Evolutionary conservation across 192 early-diverging fungal genomes (phyloP).

Genomic region (Entrophospora sp.): DNA sequence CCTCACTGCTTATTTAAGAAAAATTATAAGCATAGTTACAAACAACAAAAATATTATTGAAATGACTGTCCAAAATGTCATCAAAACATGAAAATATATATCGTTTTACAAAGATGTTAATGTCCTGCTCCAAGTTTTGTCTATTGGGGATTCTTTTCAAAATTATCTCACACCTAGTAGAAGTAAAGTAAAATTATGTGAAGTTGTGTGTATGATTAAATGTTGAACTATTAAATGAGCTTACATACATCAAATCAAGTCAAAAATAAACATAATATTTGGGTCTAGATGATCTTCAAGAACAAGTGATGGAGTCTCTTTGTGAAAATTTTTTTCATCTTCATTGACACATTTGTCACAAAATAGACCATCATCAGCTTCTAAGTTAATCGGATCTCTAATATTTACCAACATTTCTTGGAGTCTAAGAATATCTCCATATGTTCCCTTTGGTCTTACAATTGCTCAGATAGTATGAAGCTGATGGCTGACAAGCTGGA

Average conservation of each 20-base stretch:
- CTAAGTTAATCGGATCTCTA: not conserved
- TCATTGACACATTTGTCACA: not conserved
- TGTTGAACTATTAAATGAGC: slow-evolving; percentile 17
- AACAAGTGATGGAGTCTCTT: not conserved
- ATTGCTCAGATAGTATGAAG: slow-evolving; percentile 9
- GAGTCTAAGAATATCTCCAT: slow-evolving; percentile 13
- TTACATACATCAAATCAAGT: slow-evolving; percentile 20
- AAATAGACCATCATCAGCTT: not conserved
- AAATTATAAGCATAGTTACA: slow-evolving; percentile 11
- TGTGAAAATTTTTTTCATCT: not conserved
- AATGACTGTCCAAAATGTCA: slow-evolving; percentile 17
- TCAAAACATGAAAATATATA: slow-evolving; percentile 25
- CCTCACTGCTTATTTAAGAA: slow-evolving; percentile 19
- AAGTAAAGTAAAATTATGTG: slow-evolving; percentile 6
- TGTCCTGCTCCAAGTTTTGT: slow-evolving; percentile 20
- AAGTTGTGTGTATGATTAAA: slow-evolving; percentile 10
- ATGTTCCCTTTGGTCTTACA: slow-evolving; percentile 16
- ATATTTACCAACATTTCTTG: slow-evolving; percentile 10
- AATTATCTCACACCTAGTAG: slow-evolving; percentile 19
- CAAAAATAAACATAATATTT: slow-evolving; percentile 21
- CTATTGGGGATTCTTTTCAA: slow-evolving; percentile 7
- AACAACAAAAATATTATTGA: slow-evolving; percentile 20
- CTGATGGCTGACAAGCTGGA: slow-evolving; percentile 14
- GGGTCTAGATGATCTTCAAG: not conserved
- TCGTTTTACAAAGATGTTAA: slow-evolving; percentile 21